Percentiles rank a stretch among this genome's conserved stretches.
These are phyloP conservation scores for Akanthomyces uredinophilus DNA, from an alignment of 2,329 filamentous ascomycete genomes.

Conservation along the genomic window DNA sequence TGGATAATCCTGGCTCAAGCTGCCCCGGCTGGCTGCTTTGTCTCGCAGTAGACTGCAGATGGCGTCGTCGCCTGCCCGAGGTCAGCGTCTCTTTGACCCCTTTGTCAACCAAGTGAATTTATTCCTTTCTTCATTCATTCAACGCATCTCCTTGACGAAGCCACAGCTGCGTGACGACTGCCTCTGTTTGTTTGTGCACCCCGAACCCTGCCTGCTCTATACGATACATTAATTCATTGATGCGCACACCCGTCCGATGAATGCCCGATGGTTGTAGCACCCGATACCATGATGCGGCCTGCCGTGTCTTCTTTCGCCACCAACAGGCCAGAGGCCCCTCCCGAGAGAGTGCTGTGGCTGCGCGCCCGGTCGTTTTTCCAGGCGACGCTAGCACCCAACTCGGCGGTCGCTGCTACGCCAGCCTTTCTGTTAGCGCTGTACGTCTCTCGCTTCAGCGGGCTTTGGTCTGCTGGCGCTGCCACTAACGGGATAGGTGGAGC, in stretches of 20 bases:
- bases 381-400: background rate
- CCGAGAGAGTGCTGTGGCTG: background rate
- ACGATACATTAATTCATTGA: background rate
- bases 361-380: background rate
- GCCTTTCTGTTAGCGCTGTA: background rate
- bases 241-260: background rate
- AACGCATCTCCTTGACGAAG: no score
- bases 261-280: background rate
- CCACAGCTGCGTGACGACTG: no score
- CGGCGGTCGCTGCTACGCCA: background rate
- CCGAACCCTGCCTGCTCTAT: background rate
- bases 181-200: background rate
- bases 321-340: background rate
- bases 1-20: no score
- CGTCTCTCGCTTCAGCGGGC: background rate
- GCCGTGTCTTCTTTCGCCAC: background rate
- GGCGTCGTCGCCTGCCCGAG: no score
- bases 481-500: background rate
- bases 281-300: no score
- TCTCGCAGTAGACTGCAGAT: no score
- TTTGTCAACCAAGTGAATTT: background rate
- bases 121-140: no score
- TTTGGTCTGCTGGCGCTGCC: background rate
- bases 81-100: background rate
- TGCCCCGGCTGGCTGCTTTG: no score